phyloP scores from a whole-genome alignment of 352 stramenopile genomes.

The Aphanomyces cochlioides region DNA sequence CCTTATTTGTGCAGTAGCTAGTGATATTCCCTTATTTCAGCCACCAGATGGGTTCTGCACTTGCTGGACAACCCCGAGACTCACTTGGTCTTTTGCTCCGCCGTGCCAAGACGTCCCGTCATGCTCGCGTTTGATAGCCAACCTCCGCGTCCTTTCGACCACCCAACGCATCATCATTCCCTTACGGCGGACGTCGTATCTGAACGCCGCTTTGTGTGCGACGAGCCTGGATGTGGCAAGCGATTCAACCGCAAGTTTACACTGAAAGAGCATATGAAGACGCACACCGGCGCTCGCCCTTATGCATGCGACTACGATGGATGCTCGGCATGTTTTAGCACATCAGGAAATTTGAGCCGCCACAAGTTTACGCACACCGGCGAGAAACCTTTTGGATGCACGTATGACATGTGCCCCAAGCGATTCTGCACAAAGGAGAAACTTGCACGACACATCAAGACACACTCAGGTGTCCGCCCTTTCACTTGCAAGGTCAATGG shows the following conservation, averaged over 20 bases:
- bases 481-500: constrained; percentile 45
- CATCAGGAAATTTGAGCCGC: constrained; percentile 80
- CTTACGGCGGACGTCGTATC: too few relatives aligned
- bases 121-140: not conserved
- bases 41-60: constrained; percentile 3
- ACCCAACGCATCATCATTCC: too few relatives aligned
- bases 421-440: constrained; percentile 88
- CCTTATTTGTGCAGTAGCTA: not conserved
- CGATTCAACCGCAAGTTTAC: constrained; percentile 80
- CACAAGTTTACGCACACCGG: constrained; percentile 86
- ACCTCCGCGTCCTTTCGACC: too few relatives aligned
- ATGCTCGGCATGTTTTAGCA: constrained; percentile 80
- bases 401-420: constrained; percentile 73
- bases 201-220: constrained; percentile 50
- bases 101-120: not conserved
- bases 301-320: constrained; percentile 76
- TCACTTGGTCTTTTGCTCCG: constrained; percentile 19
- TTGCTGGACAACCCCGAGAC: not conserved
- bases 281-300: constrained; percentile 78
- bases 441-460: constrained; percentile 84
- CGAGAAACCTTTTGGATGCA: constrained; percentile 75
- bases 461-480: constrained; percentile 60
- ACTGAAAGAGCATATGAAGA: constrained; percentile 76
- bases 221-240: constrained; percentile 78
- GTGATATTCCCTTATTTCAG: constrained; percentile 11